A percentile compares a stretch with the other conserved stretches of the same genome.
Conservation (phyloP, 495 filamentous ascomycete species). For the Podospora australis region DNA sequence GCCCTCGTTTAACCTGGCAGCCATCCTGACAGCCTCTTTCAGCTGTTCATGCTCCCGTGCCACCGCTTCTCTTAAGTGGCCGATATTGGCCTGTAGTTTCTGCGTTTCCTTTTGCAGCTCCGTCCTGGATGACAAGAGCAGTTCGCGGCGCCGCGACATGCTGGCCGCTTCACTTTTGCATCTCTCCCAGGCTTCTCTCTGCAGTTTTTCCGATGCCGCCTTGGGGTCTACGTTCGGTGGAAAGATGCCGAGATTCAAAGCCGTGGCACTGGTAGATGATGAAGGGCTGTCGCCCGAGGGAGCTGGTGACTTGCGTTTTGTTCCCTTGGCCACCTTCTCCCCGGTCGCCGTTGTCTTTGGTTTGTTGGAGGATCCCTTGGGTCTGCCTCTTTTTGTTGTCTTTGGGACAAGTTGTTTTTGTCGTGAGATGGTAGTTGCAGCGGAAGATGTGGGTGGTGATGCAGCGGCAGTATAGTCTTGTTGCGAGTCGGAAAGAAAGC, state of each 20-base stretch:
- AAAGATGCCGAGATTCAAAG: slow-evolving; percentile 1
- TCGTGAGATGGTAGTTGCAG: background rate
- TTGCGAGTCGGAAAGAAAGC: background rate
- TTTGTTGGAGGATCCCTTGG: too few species aligned
- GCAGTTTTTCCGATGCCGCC: slow-evolving; percentile 19
- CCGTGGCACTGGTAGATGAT: background rate
- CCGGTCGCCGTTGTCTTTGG: too few species aligned
- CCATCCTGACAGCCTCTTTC: slow-evolving; percentile 11
- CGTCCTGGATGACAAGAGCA: slow-evolving; percentile 19
- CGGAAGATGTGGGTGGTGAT: background rate
- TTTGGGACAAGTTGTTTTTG: background rate
- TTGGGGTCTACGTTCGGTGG: slow-evolving; percentile 15
- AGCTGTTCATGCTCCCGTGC: slow-evolving; percentile 1
- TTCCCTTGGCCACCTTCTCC: too few species aligned
- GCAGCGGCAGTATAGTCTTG: background rate
- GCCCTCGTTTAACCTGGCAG: slow-evolving; percentile 6
- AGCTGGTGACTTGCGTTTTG: background rate
- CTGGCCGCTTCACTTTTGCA: slow-evolving; percentile 19
- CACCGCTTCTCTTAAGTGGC: slow-evolving; percentile 12
- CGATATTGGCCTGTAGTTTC: slow-evolving; percentile 19
- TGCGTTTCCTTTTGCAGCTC: slow-evolving; percentile 19
- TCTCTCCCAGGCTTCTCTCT: slow-evolving; percentile 21
- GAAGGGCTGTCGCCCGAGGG: background rate
- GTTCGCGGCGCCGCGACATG: slow-evolving; percentile 20
- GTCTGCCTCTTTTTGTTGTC: background rate